Percentiles rank a stretch among this genome's conserved stretches.
These are phyloP conservation scores for Lyophyllum semitale DNA, from an alignment of 768 basidiomycete species.

Conservation along the genomic window DNA sequence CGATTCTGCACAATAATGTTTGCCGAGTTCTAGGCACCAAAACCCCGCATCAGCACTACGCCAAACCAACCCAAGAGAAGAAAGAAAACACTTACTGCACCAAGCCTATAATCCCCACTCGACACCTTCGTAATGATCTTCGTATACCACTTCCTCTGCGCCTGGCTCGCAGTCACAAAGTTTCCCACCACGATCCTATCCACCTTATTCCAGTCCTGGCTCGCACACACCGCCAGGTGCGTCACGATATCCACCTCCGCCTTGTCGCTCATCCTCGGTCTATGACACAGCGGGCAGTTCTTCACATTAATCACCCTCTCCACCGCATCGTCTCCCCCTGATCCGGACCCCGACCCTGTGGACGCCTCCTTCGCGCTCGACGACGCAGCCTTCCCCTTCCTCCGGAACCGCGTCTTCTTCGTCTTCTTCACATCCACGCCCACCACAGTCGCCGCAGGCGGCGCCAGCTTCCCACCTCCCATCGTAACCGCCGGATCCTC, in stretches of 20 bases:
- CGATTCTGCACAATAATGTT: constrained; percentile 98
- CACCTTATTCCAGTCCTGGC: constrained; percentile 88
- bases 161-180: constrained; percentile 92
- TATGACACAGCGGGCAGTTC: constrained; percentile 92
- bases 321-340: constrained; percentile 35
- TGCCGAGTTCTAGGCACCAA: constrained; percentile 78
- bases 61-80: constrained; percentile 3
- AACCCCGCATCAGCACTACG: constrained; percentile 1
- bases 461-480: neutral
- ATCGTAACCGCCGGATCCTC: constrained; percentile 31
- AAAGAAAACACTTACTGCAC: constrained; percentile 63
- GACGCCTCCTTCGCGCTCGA: constrained; percentile 20
- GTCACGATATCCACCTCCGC: constrained; percentile 95
- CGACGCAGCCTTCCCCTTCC: constrained; percentile 13
- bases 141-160: constrained; percentile 97
- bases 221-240: constrained; percentile 95
- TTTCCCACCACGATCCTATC: constrained; percentile 91
- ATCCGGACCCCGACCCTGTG: constrained; percentile 1
- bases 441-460: constrained; percentile 9
- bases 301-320: constrained; percentile 95
- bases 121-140: constrained; percentile 86
- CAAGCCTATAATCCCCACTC: constrained; percentile 84
- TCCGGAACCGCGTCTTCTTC: constrained; percentile 15
- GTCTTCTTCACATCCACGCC: neutral
- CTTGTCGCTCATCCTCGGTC: constrained; percentile 80